These are phyloP conservation scores for Cicer cuneatum DNA, from an alignment of 306 rosid genomes.

Conservation along the genomic window DNA sequence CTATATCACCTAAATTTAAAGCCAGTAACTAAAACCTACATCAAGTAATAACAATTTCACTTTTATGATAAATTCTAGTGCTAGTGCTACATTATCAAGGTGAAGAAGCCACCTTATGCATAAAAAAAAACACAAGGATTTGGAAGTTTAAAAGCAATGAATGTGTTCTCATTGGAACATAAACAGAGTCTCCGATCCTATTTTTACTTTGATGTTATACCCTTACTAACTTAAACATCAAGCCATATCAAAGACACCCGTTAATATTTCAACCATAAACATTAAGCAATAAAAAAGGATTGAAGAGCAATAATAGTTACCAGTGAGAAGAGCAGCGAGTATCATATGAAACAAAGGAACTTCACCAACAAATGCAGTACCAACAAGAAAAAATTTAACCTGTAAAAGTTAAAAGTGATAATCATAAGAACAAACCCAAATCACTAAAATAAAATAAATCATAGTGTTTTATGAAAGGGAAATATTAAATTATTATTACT, in stretches of 20 bases:
- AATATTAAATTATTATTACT: slow-evolving; percentile 51
- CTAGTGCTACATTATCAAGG: slow-evolving; percentile 9
- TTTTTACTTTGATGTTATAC: not conserved
- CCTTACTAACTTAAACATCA: not conserved
- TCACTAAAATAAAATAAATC: not conserved
- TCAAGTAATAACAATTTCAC: slow-evolving; percentile 29
- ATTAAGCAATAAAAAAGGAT: not conserved
- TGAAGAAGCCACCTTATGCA: slow-evolving; percentile 2
- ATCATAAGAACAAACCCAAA: slow-evolving; percentile 51
- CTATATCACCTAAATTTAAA: slow-evolving; percentile 4
- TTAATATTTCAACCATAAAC: not conserved
- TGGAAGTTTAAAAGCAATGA: not conserved
- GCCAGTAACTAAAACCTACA: slow-evolving; percentile 27
- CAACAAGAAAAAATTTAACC: slow-evolving; percentile 89
- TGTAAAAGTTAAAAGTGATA: slow-evolving; percentile 63
- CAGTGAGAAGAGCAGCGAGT: slow-evolving; percentile 89
- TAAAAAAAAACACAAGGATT: not conserved
- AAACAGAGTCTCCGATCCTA: not conserved
- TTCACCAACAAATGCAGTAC: slow-evolving; percentile 82
- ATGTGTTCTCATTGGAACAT: not conserved
- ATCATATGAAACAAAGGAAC: slow-evolving; percentile 82
- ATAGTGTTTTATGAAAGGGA: not conserved
- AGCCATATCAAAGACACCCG: not conserved
- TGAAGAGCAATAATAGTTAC: slow-evolving; percentile 53
- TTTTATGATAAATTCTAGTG: slow-evolving; percentile 18